Evolutionary conservation across 805 yeast genomes (phyloP).

Genomic region (Saturnispora quitensis): DNA sequence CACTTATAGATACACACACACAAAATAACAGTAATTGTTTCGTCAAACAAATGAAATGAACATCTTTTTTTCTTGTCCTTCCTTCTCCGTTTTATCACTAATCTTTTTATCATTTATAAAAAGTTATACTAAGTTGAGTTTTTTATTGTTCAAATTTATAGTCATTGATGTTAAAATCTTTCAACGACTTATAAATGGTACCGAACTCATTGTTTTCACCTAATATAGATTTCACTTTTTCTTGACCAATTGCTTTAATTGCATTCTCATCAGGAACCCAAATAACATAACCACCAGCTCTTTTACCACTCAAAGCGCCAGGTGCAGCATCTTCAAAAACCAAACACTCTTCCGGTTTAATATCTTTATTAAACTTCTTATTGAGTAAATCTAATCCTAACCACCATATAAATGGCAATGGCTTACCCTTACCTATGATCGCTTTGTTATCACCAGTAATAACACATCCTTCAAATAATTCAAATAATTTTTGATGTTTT

Average conservation of each 20-base stretch:
- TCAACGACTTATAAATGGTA: slow-evolving; percentile 42
- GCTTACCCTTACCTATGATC: slow-evolving; percentile 83
- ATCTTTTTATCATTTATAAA: neutral
- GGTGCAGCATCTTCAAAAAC: slow-evolving; percentile 95
- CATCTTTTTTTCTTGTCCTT: neutral
- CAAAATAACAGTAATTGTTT: neutral
- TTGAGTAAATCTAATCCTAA: slow-evolving; percentile 69
- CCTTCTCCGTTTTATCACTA: neutral
- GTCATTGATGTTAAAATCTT: slow-evolving; percentile 40
- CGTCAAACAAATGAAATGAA: neutral
- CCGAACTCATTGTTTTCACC: slow-evolving; percentile 40
- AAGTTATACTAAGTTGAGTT: neutral
- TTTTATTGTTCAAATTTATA: slow-evolving; percentile 31
- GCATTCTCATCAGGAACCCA: slow-evolving; percentile 93
- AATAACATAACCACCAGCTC: slow-evolving; percentile 77
- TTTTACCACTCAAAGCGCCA: slow-evolving; percentile 77
- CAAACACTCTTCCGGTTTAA: slow-evolving; percentile 68
- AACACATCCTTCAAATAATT: slow-evolving; percentile 50
- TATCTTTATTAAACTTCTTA: slow-evolving; percentile 34
- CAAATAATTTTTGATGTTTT: slow-evolving; percentile 52
- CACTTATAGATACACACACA: neutral
- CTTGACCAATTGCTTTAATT: slow-evolving; percentile 40
- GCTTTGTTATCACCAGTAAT: slow-evolving; percentile 87
- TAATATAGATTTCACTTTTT: slow-evolving; percentile 36
- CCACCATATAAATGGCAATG: slow-evolving; percentile 88